These are phyloP conservation scores for Strobilomyces confusus DNA, from an alignment of 768 basidiomycete genomes.

Conservation along the genomic window DNA sequence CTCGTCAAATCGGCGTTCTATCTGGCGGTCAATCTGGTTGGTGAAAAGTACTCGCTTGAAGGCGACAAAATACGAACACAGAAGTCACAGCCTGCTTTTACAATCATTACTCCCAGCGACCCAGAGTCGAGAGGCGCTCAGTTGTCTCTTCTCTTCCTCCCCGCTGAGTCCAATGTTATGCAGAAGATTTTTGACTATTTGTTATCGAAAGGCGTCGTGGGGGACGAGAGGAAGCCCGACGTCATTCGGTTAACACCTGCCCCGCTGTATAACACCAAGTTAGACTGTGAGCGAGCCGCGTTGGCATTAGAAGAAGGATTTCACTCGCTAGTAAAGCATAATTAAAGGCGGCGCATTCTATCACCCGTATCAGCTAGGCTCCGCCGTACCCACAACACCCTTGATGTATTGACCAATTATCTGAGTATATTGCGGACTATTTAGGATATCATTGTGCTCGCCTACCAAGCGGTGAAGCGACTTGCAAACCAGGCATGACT, in stretches of 20 bases:
- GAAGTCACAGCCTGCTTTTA: slow-evolving; percentile 52
- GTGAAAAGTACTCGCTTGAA: slow-evolving; percentile 26
- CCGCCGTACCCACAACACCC: slow-evolving; percentile 1
- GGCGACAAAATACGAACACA: slow-evolving; percentile 14
- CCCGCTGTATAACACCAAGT: slow-evolving; percentile 81
- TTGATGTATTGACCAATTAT: slow-evolving; percentile 42
- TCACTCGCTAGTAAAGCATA: slow-evolving; percentile 20
- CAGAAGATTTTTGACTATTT: slow-evolving; percentile 58
- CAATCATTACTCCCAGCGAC: slow-evolving; percentile 85
- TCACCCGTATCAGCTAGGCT: slow-evolving; percentile 4
- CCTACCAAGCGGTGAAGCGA: slow-evolving; percentile 40
- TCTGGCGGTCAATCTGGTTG: slow-evolving; percentile 39
- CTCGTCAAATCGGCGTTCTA: slow-evolving; percentile 63
- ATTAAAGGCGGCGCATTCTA: slow-evolving; percentile 10
- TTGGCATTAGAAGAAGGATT: slow-evolving; percentile 60
- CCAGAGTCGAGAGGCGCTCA: slow-evolving; percentile 76
- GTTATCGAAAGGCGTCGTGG: slow-evolving; percentile 71
- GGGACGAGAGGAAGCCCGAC: slow-evolving; percentile 88
- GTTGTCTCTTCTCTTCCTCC: slow-evolving; percentile 80
- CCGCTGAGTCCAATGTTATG: slow-evolving; percentile 59
- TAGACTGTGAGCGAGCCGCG: slow-evolving; percentile 73
- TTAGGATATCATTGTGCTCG: slow-evolving; percentile 56
- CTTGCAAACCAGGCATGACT: slow-evolving; percentile 24
- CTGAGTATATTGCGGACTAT: slow-evolving; percentile 39
- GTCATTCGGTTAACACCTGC: slow-evolving; percentile 87